Evolutionary conservation across 306 rosid species (phyloP), one percentile per base, ranked within the genome.

Genomic region (Albizia julibrissin): DNA sequence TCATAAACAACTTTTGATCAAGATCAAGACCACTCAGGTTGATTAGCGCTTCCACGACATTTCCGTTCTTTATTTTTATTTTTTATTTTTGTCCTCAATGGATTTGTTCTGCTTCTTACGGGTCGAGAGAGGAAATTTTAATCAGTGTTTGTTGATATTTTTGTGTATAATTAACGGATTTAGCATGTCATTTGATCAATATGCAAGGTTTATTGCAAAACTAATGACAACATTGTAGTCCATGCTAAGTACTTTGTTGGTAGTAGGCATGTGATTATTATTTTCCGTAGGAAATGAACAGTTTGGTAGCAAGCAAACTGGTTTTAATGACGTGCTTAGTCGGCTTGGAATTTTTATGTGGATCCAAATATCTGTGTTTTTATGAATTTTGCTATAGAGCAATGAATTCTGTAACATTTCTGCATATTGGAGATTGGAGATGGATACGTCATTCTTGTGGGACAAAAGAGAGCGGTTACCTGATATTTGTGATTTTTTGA

Each of bases 11-110:
- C 97, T 95, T 65, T 84, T 95, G 61, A 77, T 88, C 71, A 83
- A 83, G 89, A 86, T 92, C 76, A 93, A 93, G 84, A 88, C 68
- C 26, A 84, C 89, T 83, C 92, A 94, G 97, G 98, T 94, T 83
- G 40, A 81, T 86, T 47, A 47, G 10, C 59, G 39, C 37, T 76
- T 81, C 61, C 42, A 39, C 18, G 8, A 72, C 26, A 18, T 47
- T 50, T 31, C 26, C 52, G 26, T 11, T 50, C 21, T 11, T 0
- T 29, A 2, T 29, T 3, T 29, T 3, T 29, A 29, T 29, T 31
- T 74, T 19, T 50, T n/a, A n/a, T 43, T 22, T 2, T 37, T 37
- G 40, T 37, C n/a, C n/a, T n/a, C 22, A 54, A 52, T 33, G 49
- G 13, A 5, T 37, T 76, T 27, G 22, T 40, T 59, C 42, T 8